phyloP scores from a whole-genome alignment of 164 flowering plant species.

The Vitis rotundifolia region DNA sequence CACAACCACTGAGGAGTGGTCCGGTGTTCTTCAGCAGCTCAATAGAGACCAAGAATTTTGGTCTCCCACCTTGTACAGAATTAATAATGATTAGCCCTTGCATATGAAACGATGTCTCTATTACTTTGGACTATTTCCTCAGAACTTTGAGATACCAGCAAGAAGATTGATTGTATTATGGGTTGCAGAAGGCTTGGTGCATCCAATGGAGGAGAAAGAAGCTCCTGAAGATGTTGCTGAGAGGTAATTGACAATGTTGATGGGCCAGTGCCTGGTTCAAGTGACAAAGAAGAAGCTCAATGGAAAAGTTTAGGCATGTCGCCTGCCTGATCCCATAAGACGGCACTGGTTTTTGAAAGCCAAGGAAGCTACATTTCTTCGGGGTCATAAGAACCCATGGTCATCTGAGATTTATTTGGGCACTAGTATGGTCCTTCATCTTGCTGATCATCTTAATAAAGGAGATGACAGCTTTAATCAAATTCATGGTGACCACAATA shows the following conservation, averaged over 20 bases:
- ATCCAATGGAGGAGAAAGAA: neutral
- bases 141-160: conserved; percentile 8
- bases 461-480: too few species aligned
- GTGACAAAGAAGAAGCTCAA: neutral
- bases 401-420: neutral
- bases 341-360: conserved; percentile 4
- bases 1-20: too few species aligned
- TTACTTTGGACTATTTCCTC: conserved; percentile 20
- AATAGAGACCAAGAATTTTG: too few species aligned
- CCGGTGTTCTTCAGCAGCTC: too few species aligned
- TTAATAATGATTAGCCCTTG: too few species aligned
- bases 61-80: too few species aligned
- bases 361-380: neutral
- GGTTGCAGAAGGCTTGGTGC: conserved; percentile 24
- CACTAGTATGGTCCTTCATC: too few species aligned
- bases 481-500: too few species aligned
- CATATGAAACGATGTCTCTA: conserved; percentile 15
- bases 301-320: conserved; percentile 11
- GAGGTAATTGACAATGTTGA: conserved; percentile 7
- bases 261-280: conserved; percentile 7
- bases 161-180: conserved; percentile 12
- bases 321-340: conserved; percentile 17
- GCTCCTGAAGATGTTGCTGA: conserved; percentile 9
- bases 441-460: too few species aligned
- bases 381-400: neutral